phyloP scores from a whole-genome alignment of 768 basidiomycete species.

The Tricholoma matsutake region DNA sequence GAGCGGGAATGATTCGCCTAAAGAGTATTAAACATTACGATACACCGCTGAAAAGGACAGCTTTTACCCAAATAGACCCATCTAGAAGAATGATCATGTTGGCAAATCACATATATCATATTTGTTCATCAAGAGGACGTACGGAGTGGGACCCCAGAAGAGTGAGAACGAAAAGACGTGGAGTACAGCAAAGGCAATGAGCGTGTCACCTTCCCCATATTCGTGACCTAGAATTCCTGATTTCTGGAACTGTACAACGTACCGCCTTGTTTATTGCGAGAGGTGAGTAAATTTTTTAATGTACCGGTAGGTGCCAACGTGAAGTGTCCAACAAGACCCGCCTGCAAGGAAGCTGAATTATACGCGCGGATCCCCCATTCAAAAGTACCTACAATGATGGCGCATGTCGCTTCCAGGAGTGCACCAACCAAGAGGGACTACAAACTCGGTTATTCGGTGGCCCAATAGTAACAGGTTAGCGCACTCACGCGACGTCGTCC shows the following conservation, averaged over 20 bases:
- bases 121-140: constrained; percentile 13
- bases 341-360: constrained; percentile 30
- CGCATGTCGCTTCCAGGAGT: constrained; percentile 54
- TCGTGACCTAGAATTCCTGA: not conserved
- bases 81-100: constrained; percentile 19
- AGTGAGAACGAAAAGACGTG: constrained; percentile 70
- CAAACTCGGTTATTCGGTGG: not conserved
- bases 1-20: constrained; percentile 76
- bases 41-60: not conserved
- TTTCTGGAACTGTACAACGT: constrained; percentile 1
- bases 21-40: not conserved
- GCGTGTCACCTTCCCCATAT: constrained; percentile 45
- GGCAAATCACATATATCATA: not conserved
- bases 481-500: constrained; percentile 61
- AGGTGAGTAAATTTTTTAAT: constrained; percentile 42
- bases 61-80: constrained; percentile 64
- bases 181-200: constrained; percentile 76
- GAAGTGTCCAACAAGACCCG: constrained; percentile 70
- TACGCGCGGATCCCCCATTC: not conserved
- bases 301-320: constrained; percentile 55
- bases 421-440: constrained; percentile 68
- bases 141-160: constrained; percentile 76
- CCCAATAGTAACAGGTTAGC: not conserved
- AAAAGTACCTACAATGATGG: constrained; percentile 48
- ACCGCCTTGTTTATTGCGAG: constrained; percentile 53